Evolutionary conservation across 2,329 filamentous ascomycete genomes (phyloP).

Genomic region (Aspergillus spinulosporus): DNA sequence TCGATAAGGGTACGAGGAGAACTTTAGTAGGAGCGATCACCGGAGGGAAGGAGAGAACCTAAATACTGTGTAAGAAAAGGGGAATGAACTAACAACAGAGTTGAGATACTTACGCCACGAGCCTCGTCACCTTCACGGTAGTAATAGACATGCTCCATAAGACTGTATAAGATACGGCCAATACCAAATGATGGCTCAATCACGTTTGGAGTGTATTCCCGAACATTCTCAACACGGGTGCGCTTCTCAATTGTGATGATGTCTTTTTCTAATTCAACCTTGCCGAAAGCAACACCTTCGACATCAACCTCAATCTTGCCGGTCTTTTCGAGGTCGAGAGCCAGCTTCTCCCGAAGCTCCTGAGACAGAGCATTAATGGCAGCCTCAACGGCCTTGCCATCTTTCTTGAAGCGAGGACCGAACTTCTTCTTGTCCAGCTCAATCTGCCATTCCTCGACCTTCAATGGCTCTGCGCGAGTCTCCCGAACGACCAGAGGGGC

Average conservation of each 20-base stretch:
- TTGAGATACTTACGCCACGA: constrained; percentile 68
- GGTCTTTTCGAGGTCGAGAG: constrained; percentile 68
- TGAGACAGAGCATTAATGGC: constrained; percentile 76
- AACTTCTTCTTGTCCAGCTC: constrained; percentile 95
- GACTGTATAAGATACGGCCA: constrained; percentile 85
- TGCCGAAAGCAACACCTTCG: constrained; percentile 64
- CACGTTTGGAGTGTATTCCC: constrained; percentile 92
- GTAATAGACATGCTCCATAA: constrained; percentile 97
- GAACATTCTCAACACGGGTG: constrained; percentile 76
- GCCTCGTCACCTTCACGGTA: constrained; percentile 80
- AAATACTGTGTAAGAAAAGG: constrained; percentile 13
- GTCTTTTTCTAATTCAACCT: constrained; percentile 76
- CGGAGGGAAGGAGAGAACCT: constrained; percentile 73
- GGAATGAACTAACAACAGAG: background rate
- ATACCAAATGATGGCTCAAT: constrained; percentile 98
- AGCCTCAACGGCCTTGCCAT: constrained; percentile 79
- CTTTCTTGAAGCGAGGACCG: constrained; percentile 92
- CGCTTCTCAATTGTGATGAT: constrained; percentile 81
- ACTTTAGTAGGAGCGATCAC: constrained; percentile 92
- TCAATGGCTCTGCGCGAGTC: constrained; percentile 72
- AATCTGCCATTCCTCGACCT: constrained; percentile 82
- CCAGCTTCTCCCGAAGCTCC: constrained; percentile 75
- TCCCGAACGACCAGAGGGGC: constrained; percentile 82
- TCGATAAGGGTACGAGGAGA: constrained; percentile 83
- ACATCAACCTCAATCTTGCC: constrained; percentile 80